A percentile compares a stretch with the other conserved stretches of the same genome.
Conservation (phyloP, 1,284 basidiomycete genomes). For the Athelia sp. region DNA sequence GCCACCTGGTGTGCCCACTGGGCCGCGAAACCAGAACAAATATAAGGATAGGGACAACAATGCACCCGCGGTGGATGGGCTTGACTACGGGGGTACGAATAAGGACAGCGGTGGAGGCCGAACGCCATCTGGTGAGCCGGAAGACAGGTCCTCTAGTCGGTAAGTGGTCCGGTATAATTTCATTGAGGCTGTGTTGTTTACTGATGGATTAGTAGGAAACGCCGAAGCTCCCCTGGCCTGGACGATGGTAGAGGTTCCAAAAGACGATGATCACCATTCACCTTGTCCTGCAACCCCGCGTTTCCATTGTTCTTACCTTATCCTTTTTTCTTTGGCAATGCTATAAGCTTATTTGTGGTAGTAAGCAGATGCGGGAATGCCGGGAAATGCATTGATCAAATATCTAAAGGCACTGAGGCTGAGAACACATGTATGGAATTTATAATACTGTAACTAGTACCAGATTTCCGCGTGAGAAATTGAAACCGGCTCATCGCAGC, state of each 20-base stretch:
- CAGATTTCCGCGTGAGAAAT: too few species aligned
- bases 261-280: conserved; percentile 7
- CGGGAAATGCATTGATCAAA: too few species aligned
- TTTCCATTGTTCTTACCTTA: too few species aligned
- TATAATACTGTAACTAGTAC: too few species aligned
- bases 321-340: too few species aligned
- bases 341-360: too few species aligned
- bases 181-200: background rate
- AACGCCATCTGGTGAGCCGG: conserved; percentile 52
- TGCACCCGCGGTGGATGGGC: conserved; percentile 74
- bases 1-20: conserved; percentile 79
- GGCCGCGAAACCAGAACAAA: conserved; percentile 80
- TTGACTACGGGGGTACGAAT: conserved; percentile 67
- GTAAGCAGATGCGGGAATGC: too few species aligned
- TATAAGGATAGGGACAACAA: conserved; percentile 83
- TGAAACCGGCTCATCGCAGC: too few species aligned
- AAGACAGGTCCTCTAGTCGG: conserved; percentile 51
- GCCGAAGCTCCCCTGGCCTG: conserved; percentile 52
- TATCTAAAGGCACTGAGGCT: too few species aligned
- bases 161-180: conserved; percentile 17
- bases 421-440: too few species aligned
- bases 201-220: conserved; percentile 36
- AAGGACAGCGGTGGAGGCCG: conserved; percentile 38
- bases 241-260: conserved; percentile 58
- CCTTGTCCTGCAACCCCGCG: too few species aligned